A percentile compares a stretch with the other conserved stretches of the same genome.
Evolutionary conservation across 345 rosid genomes (phyloP).

Genomic region (Turnera subulata): DNA sequence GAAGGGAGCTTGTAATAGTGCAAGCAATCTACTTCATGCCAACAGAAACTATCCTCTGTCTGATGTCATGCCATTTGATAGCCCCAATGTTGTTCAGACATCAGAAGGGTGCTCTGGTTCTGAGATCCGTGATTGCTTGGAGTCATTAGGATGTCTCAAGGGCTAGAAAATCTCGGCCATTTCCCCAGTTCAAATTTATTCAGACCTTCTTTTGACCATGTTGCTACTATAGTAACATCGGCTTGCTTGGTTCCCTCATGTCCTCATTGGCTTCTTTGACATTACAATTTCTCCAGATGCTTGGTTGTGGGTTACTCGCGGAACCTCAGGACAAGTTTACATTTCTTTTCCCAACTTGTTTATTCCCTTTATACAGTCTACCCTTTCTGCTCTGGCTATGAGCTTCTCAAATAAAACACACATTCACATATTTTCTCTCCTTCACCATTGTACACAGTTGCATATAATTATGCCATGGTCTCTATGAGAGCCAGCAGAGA

Average conservation of each 20-base stretch:
- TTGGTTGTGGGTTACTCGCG: not conserved
- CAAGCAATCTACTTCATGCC: constrained; percentile 48
- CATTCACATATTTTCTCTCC: not conserved
- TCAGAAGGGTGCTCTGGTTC: constrained; percentile 34
- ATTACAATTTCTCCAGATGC: not conserved
- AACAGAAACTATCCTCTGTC: constrained; percentile 79
- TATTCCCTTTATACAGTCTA: not conserved
- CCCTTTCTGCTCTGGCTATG: not conserved
- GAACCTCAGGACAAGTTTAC: not conserved
- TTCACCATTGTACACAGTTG: too few relatives aligned
- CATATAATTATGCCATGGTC: not conserved
- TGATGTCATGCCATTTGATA: constrained; percentile 71
- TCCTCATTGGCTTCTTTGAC: not conserved
- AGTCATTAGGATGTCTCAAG: constrained; percentile 40
- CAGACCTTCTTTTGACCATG: not conserved
- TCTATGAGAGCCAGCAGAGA: not conserved
- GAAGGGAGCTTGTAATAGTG: constrained; percentile 57
- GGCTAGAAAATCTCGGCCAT: constrained; percentile 1
- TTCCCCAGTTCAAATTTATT: not conserved
- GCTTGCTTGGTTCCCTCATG: not conserved
- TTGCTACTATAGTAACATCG: not conserved
- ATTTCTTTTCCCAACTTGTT: not conserved
- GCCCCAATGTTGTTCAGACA: constrained; percentile 56
- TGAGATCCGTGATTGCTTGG: constrained; percentile 54
- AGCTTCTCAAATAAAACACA: not conserved